phyloP scores from a whole-genome alignment of 345 rosid genomes.

The Pelargonium nanum region DNA sequence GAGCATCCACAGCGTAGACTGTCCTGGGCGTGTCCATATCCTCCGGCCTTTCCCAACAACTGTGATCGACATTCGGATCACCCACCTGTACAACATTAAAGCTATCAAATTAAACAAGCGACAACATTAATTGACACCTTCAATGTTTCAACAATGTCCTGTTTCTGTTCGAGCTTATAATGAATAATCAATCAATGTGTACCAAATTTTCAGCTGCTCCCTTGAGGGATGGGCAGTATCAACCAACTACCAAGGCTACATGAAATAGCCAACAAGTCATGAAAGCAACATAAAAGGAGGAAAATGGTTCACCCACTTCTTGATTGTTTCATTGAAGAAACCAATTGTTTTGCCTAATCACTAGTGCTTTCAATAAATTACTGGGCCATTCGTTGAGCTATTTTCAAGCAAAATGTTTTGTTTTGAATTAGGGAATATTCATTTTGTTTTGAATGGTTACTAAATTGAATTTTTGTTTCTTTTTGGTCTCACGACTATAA shows the following conservation, averaged over 20 bases:
- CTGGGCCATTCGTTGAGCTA: too few species aligned
- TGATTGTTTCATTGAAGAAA: neutral
- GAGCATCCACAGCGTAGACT: conserved; percentile 69
- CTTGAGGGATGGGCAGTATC: too few species aligned
- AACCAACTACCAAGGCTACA: neutral
- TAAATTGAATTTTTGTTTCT: too few species aligned
- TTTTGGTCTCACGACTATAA: too few species aligned
- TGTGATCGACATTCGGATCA: conserved; percentile 71
- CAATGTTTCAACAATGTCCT: neutral
- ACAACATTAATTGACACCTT: neutral
- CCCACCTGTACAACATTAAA: conserved; percentile 50
- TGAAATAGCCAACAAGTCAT: neutral
- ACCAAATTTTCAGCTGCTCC: neutral
- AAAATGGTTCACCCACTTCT: too few species aligned
- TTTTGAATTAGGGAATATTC: too few species aligned
- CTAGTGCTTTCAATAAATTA: too few species aligned
- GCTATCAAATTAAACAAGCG: neutral
- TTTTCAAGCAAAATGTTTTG: too few species aligned
- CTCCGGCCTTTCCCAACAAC: conserved; percentile 96
- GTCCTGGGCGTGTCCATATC: conserved; percentile 90
- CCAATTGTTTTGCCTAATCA: neutral
- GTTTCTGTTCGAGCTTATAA: neutral
- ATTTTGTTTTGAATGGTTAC: too few species aligned
- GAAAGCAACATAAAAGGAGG: neutral
- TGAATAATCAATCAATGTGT: neutral